Percentiles rank a stretch among this genome's conserved stretches.
These are phyloP conservation scores for Staphylotrichum longicolle DNA, from an alignment of 495 filamentous ascomycete genomes.

Conservation along the genomic window DNA sequence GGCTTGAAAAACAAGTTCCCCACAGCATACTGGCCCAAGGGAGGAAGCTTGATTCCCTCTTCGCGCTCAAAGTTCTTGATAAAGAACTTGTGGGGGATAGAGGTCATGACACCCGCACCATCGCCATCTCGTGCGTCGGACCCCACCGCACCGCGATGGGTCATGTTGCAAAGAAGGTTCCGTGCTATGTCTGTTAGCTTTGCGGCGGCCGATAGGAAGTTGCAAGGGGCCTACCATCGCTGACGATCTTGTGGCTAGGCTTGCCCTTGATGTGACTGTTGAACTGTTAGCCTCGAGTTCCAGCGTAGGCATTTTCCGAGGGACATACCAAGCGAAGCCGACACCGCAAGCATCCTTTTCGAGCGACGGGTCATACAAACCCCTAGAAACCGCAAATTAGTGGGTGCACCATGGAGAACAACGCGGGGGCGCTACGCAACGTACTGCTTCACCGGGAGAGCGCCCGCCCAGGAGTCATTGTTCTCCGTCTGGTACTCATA, in stretches of 20 bases:
- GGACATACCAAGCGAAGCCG: slow-evolving; percentile 91
- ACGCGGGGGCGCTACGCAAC: slow-evolving; percentile 21
- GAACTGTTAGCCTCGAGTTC: slow-evolving; percentile 11
- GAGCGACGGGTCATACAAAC: slow-evolving; percentile 91
- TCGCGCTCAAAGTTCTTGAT: slow-evolving; percentile 96
- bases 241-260: slow-evolving; percentile 97
- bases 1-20: slow-evolving; percentile 99
- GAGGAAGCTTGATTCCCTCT: slow-evolving; percentile 79
- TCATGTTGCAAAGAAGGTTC: slow-evolving; percentile 99
- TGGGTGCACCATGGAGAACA: background rate
- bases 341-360: slow-evolving; percentile 99
- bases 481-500: slow-evolving; percentile 87
- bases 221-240: slow-evolving; percentile 73
- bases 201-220: background rate
- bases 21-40: slow-evolving; percentile 90
- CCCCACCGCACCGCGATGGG: slow-evolving; percentile 96
- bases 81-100: slow-evolving; percentile 98
- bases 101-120: slow-evolving; percentile 98
- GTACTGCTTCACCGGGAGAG: slow-evolving; percentile 89
- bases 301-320: too few relatives aligned
- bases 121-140: slow-evolving; percentile 98
- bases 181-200: slow-evolving; percentile 56
- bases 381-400: slow-evolving; percentile 41
- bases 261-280: slow-evolving; percentile 93
- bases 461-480: slow-evolving; percentile 91